Base-by-base conservation (phyloP, 176 grass and related monocot species). In the Paspalum notatum region DNA sequence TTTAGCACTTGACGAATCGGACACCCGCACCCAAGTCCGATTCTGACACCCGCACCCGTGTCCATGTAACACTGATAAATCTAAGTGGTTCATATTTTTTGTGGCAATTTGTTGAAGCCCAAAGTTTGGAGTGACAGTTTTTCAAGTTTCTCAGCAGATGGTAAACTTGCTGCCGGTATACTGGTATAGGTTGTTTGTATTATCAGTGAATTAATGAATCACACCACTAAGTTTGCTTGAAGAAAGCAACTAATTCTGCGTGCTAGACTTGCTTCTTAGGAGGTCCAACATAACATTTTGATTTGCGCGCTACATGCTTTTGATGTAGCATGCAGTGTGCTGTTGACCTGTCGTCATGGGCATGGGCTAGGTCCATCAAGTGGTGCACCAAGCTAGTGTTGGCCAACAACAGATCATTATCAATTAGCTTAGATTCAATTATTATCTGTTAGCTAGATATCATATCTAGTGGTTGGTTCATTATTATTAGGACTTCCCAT, bases 161-260 rank as follows among this genome's bases (percentile, higher is more conserved):
- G 52, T 84, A 18, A 24, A 72, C 72, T 87, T 83, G 9, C 13
- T 68, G 32, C n/a, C n/a, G n/a, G n/a, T n/a, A n/a, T n/a, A n/a
- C n/a, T n/a, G 32, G 32, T 32, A 32, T 32, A 32, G 32, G 32
- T 3, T 32, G 32, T 32, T 3, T 32, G 32, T 32, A 32, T 32
- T 3, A 32, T 32, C 32, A 32, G 32, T 32, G 32, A 32, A 32
- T 32, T 3, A 32, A 2, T 32, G 32, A 32, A 32, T 32, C 32
- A 3, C 32, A 32, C 32, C 11, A 62, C 58, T 84, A 18, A 24
- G 65, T 78, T 87, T 83, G 14, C 13, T 68, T 0, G 1, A 81
- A 59, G 66, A 27, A 32, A 59, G 49, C 10, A 83, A 77, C 32
- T 8, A 80, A 54, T 45, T 84, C 39, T 65, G 66, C 59, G 70